A percentile compares a stretch with the other conserved stretches of the same genome.
Conservation (phyloP, 768 basidiomycete genomes). For the Amanita molliuscula region DNA sequence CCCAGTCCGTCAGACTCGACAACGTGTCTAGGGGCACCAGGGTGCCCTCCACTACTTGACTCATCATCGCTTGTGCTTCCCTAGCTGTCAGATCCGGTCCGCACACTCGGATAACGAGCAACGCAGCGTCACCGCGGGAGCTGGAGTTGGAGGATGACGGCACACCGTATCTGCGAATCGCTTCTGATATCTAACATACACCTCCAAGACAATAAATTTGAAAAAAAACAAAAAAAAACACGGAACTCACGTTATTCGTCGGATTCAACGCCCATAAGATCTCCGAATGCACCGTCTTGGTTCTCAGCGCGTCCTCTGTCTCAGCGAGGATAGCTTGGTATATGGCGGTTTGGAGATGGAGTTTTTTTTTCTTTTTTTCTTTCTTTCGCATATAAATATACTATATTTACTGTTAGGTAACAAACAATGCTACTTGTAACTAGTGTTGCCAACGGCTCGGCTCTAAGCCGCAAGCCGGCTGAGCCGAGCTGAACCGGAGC, state of each 20-base stretch:
- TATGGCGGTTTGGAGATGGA: slow-evolving; percentile 79
- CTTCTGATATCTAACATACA: slow-evolving; percentile 66
- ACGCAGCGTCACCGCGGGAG: slow-evolving; percentile 20
- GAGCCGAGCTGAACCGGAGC: no score
- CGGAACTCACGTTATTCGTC: slow-evolving; percentile 59
- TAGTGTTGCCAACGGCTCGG: no score
- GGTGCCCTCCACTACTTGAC: slow-evolving; percentile 46
- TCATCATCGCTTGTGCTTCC: slow-evolving; percentile 45
- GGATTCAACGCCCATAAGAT: slow-evolving; percentile 82
- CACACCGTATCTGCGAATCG: slow-evolving; percentile 78
- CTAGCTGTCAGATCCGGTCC: slow-evolving; percentile 21
- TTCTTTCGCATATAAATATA: no score
- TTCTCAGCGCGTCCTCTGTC: slow-evolving; percentile 48
- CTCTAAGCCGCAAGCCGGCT: no score
- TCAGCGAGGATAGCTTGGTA: slow-evolving; percentile 68
- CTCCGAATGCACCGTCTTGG: slow-evolving; percentile 87
- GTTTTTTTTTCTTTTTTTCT: no score
- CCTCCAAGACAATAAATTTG: no score
- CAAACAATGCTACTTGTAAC: no score
- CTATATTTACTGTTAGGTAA: no score
- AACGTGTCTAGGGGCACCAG: slow-evolving; percentile 34
- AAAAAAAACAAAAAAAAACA: background rate
- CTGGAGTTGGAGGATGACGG: slow-evolving; percentile 30
- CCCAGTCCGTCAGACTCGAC: slow-evolving; percentile 55
- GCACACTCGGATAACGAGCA: slow-evolving; percentile 68